Base-by-base conservation (phyloP, 2,329 filamentous ascomycete species). In the Talaromyces sp. region DNA sequence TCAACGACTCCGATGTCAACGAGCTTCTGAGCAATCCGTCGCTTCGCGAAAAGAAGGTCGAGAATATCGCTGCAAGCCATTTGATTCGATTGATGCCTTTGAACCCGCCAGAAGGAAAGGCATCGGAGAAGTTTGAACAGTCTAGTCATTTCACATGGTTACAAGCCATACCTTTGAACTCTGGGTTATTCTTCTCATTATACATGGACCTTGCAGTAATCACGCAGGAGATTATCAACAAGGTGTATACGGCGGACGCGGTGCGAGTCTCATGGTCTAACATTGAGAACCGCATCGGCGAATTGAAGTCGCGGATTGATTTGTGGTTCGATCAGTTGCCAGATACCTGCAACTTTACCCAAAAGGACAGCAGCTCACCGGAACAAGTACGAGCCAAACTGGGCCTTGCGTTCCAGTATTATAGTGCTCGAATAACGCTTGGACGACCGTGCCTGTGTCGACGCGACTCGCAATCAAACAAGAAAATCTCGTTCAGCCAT, bases 391-490 rank as follows among this genome's bases (percentile, higher is more conserved):
- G 78, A 52, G 67, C 65, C 56, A 78, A 78, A 54, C 68, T 80
- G 55, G 70, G 70, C 28, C 68, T 81, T 18, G 78, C 76, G 3
- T 76, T 81, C 56, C 72, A 75, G 56, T 81, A 76, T 67, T 78
- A 80, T 62, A 79, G 78, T 60, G 71, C 74, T 23, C 74, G 74
- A 27, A 78, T 78, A 60, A 78, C 76, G 18, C 69, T 80, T 6
- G 75, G 78, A 53, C 76, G 79, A 16, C 79, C 79, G 4, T 80
- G 77, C 64, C 73, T 80, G n/a, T 81, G 78, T 63, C 75, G 77
- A 18, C 72, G 76, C 28, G 78, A 79, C 57, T 71, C 75, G 36
- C 70, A 69, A 18, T 67, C 66, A 56, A 67, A 64, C 31, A 64
- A 70, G 27, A 62, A 63, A 30, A 59, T 67, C 30, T 71, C 73